Evolutionary conservation across 2,329 filamentous ascomycete species (phyloP), one percentile per base, ranked within the genome.

Genomic region (Arthrinium puccinioides): DNA sequence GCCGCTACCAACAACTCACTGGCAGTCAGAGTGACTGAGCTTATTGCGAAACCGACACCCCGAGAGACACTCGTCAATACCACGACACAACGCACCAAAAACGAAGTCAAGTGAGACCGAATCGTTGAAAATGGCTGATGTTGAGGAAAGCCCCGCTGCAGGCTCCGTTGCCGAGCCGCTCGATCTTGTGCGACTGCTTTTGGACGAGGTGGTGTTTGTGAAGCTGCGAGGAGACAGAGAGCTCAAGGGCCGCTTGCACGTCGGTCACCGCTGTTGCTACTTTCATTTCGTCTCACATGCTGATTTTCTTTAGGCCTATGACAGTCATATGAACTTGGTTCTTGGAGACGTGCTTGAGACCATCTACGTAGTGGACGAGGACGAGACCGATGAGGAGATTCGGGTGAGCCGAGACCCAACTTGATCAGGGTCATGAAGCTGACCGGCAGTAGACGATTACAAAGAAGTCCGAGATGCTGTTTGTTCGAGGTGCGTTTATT

Each of bases 391-490:
- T 40, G 82, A 90, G 40, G 77, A 78, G 20, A 70, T 87, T 52
- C 85, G 80, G 71, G 86, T 89, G 57, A 49, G 70, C 48, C 23
- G 29, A 9, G 11, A 21, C 38, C 14, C 32, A 11, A 20, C 16
- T 21, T n/a, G n/a, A 23, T 16, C 21, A 7, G 21, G 19, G 13
- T 13, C 8, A 19, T 13, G 23, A 11, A 38, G 23, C 35, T 45
- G 14, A 43, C 36, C 14, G 26, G 8, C 14, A 33, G 23, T 45
- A 94, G 85, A 95, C 89, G 11, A 79, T 92, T 45, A 94, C 90
- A 67, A 94, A 94, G 66, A 94, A 96, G 62, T 94, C 88, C 29
- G 92, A 97, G 60, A 98, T 98, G 92, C 69, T 98, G 15, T 98
- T 98, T 60, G 90, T 98, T 41, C 74, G 92, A 85, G 90, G 89